These are phyloP conservation scores for Aquilaria yunnanensis DNA, from an alignment of 345 rosid species.

Conservation along the genomic window DNA sequence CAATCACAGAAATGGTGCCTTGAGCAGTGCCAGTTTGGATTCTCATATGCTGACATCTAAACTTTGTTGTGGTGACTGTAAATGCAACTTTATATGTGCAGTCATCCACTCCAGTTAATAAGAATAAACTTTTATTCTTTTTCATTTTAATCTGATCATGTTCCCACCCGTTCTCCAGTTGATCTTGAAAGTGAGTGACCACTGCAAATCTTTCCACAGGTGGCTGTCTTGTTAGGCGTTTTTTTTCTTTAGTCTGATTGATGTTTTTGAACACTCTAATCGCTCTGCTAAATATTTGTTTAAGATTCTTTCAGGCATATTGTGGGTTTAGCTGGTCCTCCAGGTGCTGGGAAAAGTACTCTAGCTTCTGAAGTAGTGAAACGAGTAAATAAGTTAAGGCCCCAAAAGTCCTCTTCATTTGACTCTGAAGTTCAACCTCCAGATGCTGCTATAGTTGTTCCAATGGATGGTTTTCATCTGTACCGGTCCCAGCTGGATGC, in stretches of 20 bases:
- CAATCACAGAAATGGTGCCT: too few relatives aligned
- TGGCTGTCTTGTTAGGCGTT: not conserved
- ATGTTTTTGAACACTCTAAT: too few relatives aligned
- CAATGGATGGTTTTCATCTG: conserved; percentile 96
- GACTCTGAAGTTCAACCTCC: conserved; percentile 63
- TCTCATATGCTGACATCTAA: too few relatives aligned
- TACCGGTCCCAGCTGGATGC: conserved; percentile 88
- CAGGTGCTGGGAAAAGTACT: conserved; percentile 95
- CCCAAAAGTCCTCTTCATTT: conserved; percentile 50
- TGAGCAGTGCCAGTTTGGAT: too few relatives aligned
- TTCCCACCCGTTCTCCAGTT: too few relatives aligned
- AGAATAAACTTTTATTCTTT: too few relatives aligned
- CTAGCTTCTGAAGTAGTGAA: conserved; percentile 66
- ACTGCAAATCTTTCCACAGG: not conserved
- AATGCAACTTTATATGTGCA: too few relatives aligned
- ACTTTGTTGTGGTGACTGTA: too few relatives aligned
- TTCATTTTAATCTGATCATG: too few relatives aligned
- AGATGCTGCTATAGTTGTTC: conserved; percentile 74
- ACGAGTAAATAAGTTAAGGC: conserved; percentile 67
- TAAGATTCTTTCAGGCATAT: conserved; percentile 44
- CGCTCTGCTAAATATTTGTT: conserved; percentile 4
- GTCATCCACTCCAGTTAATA: too few relatives aligned
- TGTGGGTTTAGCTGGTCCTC: conserved; percentile 90
- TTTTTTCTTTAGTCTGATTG: not conserved
- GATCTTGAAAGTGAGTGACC: too few relatives aligned